A percentile compares a stretch with the other conserved stretches of the same genome.
Evolutionary conservation across 73 alveolate genomes (phyloP).

Genomic region (Paramecium biaurelia): DNA sequence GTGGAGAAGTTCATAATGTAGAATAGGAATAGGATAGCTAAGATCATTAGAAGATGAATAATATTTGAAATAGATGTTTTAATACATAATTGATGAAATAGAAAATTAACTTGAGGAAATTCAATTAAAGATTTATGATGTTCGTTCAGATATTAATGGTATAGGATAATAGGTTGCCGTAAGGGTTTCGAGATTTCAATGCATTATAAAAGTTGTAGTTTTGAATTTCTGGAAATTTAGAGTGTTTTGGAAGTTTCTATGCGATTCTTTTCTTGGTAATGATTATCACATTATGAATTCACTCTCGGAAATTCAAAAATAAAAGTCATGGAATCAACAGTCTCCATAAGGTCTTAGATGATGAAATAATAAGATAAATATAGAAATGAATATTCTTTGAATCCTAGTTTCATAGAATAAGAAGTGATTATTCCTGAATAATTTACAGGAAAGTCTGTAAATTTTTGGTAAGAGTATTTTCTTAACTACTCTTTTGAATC

Average conservation of each 20-base stretch:
- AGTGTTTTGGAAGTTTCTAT: constrained; percentile 82
- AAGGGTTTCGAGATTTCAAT: constrained; percentile 92
- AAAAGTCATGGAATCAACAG: background rate
- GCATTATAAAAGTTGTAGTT: constrained; percentile 78
- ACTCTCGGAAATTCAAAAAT: background rate
- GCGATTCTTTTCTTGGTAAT: constrained; percentile 23
- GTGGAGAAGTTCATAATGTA: constrained; percentile 55
- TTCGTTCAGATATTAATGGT: constrained; percentile 91
- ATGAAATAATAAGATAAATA: background rate
- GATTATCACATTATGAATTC: background rate
- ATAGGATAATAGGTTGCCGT: constrained; percentile 84
- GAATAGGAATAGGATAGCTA: constrained; percentile 37
- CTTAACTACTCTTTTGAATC: background rate
- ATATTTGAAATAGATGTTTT: background rate
- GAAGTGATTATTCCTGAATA: background rate
- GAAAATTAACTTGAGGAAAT: background rate
- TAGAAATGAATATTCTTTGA: background rate
- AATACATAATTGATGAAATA: background rate
- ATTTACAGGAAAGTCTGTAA: background rate
- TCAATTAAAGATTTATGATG: constrained; percentile 72
- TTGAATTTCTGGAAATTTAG: constrained; percentile 88
- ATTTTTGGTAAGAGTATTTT: constrained; percentile 5
- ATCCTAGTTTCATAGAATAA: background rate
- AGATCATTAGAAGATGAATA: constrained; percentile 58
- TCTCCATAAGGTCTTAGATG: constrained; percentile 28